A percentile compares a stretch with the other conserved stretches of the same genome.
Evolutionary conservation across 2,329 filamentous ascomycete species (phyloP).

Genomic region (Coccinonectria pachysandricola): DNA sequence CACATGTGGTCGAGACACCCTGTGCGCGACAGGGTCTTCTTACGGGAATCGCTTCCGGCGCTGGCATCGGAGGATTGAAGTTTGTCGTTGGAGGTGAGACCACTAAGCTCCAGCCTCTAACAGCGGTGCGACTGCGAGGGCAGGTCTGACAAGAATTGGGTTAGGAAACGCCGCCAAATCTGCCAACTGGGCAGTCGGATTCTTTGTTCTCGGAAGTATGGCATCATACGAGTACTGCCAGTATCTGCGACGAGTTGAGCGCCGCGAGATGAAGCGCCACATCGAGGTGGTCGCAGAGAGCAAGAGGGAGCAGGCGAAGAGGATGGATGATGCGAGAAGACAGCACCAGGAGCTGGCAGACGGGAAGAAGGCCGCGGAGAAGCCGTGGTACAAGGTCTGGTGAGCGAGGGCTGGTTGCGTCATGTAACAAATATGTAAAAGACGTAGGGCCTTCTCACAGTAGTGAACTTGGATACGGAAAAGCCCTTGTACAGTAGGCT

Average conservation of each 20-base stretch:
- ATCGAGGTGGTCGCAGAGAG: conserved; percentile 54
- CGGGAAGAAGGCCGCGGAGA: conserved; percentile 26
- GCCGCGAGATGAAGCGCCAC: conserved; percentile 72
- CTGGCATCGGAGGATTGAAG: conserved; percentile 62
- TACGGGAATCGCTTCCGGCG: conserved; percentile 71
- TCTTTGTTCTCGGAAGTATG: conserved; percentile 60
- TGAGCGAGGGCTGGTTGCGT: conserved; percentile 16
- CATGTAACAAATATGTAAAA: conserved; percentile 1
- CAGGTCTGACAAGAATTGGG: conserved; percentile 5
- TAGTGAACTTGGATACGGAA: too few species aligned
- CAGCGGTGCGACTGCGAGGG: not conserved
- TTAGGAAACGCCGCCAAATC: conserved; percentile 35
- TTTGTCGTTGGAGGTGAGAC: conserved; percentile 64
- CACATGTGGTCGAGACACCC: conserved; percentile 64
- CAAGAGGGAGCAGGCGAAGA: conserved; percentile 37
- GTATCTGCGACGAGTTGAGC: conserved; percentile 61
- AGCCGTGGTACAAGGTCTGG: conserved; percentile 49
- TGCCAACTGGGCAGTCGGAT: conserved; percentile 77
- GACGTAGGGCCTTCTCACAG: conserved; percentile 10
- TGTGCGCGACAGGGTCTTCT: conserved; percentile 78
- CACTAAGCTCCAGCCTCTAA: not conserved
- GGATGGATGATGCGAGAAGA: conserved; percentile 32
- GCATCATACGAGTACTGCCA: conserved; percentile 79
- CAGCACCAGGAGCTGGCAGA: conserved; percentile 22
- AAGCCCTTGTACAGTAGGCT: too few species aligned